Percentiles rank a stretch among this genome's conserved stretches.
Evolutionary conservation across 192 early-diverging fungal genomes (phyloP).

Genomic region (Haplosporangium gracile): DNA sequence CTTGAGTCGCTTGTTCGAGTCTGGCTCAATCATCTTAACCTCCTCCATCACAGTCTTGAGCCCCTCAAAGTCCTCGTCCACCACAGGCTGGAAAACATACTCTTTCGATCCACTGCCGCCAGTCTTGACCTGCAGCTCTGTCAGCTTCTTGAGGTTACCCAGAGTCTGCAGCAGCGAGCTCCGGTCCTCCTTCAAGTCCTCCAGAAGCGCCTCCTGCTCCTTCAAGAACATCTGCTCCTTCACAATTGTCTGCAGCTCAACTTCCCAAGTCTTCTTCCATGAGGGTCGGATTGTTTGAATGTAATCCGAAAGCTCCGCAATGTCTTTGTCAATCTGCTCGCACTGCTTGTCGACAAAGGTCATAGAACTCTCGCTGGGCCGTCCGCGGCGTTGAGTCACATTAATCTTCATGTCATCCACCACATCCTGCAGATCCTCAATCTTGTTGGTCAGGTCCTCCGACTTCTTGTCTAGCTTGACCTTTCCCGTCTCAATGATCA

Average conservation of each 20-base stretch:
- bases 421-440: constrained; percentile 77
- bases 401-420: constrained; percentile 82
- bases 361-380: constrained; percentile 69
- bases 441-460: constrained; percentile 60
- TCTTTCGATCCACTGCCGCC: constrained; percentile 28
- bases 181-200: constrained; percentile 76
- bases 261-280: constrained; percentile 90
- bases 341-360: constrained; percentile 67
- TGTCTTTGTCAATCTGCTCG: constrained; percentile 62
- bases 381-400: constrained; percentile 75
- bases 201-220: constrained; percentile 79
- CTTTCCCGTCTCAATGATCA: constrained; percentile 74
- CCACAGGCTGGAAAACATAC: constrained; percentile 67
- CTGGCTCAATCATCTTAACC: constrained; percentile 75
- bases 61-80: constrained; percentile 74
- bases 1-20: constrained; percentile 72
- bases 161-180: constrained; percentile 70
- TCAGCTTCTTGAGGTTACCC: constrained; percentile 72
- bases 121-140: constrained; percentile 64
- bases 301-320: constrained; percentile 65
- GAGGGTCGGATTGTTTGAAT: constrained; percentile 74
- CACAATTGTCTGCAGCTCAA: constrained; percentile 84
- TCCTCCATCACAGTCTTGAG: constrained; percentile 78
- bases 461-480: constrained; percentile 66
- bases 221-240: constrained; percentile 86